Percentiles rank a stretch among this genome's conserved stretches.
These are phyloP conservation scores for Viola pubescens DNA, from an alignment of 441 rosid species.

Conservation along the genomic window DNA sequence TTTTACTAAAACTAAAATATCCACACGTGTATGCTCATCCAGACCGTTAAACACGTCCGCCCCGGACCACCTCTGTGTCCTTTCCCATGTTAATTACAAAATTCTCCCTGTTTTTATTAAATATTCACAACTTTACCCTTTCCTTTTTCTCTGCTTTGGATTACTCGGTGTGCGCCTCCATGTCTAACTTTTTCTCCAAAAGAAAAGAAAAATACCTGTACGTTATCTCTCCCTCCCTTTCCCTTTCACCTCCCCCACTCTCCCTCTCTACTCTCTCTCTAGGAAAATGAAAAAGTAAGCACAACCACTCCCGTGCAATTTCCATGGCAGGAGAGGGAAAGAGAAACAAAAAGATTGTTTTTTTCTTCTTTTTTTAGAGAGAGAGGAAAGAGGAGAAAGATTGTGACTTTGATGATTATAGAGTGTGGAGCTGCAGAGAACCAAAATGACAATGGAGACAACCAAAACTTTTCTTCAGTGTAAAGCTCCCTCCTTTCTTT, in stretches of 20 bases:
- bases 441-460: slow-evolving; percentile 13
- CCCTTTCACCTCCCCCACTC: not conserved
- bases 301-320: not conserved
- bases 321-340: slow-evolving; percentile 9
- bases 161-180: not conserved
- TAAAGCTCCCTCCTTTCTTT: slow-evolving; percentile 18
- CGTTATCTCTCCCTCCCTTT: not conserved
- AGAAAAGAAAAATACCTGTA: not conserved
- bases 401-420: slow-evolving; percentile 20
- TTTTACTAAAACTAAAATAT: not conserved
- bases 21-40: not conserved
- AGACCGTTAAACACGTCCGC: not conserved
- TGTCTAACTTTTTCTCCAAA: not conserved
- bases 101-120: not conserved
- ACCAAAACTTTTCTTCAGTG: slow-evolving; percentile 19
- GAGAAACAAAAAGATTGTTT: not conserved
- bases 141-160: no score
- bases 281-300: not conserved
- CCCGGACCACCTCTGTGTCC: not conserved
- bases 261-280: slow-evolving; percentile 8
- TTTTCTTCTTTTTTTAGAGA: not conserved
- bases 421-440: slow-evolving; percentile 13
- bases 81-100: not conserved
- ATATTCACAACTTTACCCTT: not conserved
- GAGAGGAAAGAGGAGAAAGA: slow-evolving; percentile 2